Percentiles rank a stretch among this genome's conserved stretches.
Evolutionary conservation across 805 yeast species (phyloP).

Genomic region (Starmerella sirachaensis): DNA sequence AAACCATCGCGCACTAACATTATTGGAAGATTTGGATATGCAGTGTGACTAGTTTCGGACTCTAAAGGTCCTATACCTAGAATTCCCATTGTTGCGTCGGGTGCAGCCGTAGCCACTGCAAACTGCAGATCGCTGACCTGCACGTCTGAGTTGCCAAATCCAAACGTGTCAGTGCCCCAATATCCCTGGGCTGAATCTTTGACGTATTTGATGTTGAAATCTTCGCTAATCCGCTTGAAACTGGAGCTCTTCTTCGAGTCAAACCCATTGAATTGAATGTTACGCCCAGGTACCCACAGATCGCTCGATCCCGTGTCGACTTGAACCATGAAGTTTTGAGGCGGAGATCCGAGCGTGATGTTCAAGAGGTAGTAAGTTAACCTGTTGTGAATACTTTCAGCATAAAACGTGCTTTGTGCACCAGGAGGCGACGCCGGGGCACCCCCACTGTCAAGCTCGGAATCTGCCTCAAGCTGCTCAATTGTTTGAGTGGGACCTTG

Average conservation of each 20-base stretch:
- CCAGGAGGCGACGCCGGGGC: background rate
- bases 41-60: conserved; percentile 14
- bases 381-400: conserved; percentile 20
- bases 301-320: conserved; percentile 62
- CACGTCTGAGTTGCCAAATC: conserved; percentile 32
- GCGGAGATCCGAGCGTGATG: conserved; percentile 39
- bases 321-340: conserved; percentile 42
- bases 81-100: conserved; percentile 45
- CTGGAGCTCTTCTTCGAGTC: conserved; percentile 15
- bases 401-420: background rate
- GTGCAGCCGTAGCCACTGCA: conserved; percentile 60
- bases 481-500: too few species aligned
- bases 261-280: conserved; percentile 22
- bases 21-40: conserved; percentile 51
- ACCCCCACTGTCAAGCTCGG: background rate
- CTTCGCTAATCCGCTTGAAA: conserved; percentile 13
- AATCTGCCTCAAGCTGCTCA: too few species aligned
- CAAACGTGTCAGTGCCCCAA: conserved; percentile 54
- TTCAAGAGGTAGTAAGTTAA: conserved; percentile 28
- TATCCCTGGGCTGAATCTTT: conserved; percentile 42
- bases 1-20: conserved; percentile 46
- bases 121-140: conserved; percentile 45
- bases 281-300: conserved; percentile 22
- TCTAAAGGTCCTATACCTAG: conserved; percentile 25
- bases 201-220: conserved; percentile 27